phyloP scores from a whole-genome alignment of 179 eudicot genomes.

The Pouteria campechiana region DNA sequence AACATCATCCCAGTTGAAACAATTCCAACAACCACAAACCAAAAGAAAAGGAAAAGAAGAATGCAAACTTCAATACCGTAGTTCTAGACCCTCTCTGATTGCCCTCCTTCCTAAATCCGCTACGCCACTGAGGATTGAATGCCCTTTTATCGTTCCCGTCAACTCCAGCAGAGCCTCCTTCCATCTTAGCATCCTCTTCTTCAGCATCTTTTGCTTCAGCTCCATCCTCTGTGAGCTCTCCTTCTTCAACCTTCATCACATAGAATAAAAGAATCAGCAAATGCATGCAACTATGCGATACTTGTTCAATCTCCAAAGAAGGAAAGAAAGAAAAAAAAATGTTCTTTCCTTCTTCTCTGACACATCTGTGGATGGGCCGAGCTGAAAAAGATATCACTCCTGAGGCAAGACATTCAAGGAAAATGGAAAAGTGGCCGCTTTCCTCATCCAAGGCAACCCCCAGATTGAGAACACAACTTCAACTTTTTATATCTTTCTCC shows the following conservation, averaged over 20 bases:
- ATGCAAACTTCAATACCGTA: slow-evolving; percentile 8
- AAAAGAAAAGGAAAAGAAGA: neutral
- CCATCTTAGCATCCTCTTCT: slow-evolving; percentile 22
- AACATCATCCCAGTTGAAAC: neutral
- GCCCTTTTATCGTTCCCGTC: slow-evolving; percentile 23
- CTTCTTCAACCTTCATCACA: slow-evolving; percentile 57
- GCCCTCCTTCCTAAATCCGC: slow-evolving; percentile 30
- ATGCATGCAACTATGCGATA: too few species aligned
- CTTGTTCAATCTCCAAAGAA: neutral
- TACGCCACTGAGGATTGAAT: slow-evolving; percentile 12
- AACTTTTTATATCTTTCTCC: neutral
- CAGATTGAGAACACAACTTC: neutral
- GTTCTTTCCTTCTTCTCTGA: too few species aligned
- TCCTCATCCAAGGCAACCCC: too few species aligned
- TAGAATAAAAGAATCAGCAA: too few species aligned
- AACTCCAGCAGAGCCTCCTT: slow-evolving; percentile 7
- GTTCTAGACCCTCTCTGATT: slow-evolving; percentile 37
- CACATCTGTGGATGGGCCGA: too few species aligned
- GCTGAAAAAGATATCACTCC: too few species aligned
- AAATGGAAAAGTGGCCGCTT: too few species aligned
- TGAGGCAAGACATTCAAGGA: too few species aligned
- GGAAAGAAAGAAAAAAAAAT: neutral
- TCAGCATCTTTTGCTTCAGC: slow-evolving; percentile 18
- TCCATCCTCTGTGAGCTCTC: slow-evolving; percentile 46
- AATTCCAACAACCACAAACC: neutral